Conservation (phyloP, 1,284 basidiomycete genomes). For the Marasmius oreades region DNA sequence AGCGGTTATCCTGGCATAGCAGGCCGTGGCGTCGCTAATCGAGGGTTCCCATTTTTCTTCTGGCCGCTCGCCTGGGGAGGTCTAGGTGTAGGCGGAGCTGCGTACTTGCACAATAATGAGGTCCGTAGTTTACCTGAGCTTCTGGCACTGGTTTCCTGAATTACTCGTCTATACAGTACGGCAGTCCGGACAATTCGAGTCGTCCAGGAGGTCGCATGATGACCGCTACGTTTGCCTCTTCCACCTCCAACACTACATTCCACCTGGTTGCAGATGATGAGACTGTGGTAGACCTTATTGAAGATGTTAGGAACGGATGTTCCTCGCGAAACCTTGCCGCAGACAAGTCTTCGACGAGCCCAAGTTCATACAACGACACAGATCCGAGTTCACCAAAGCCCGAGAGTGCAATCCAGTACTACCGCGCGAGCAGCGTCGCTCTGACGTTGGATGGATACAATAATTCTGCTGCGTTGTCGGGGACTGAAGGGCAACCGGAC, state of each 20-base stretch:
- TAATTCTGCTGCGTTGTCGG: slow-evolving; percentile 42
- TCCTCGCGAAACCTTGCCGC: not conserved
- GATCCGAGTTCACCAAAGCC: slow-evolving; percentile 34
- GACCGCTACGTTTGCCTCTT: slow-evolving; percentile 48
- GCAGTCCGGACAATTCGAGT: slow-evolving; percentile 43
- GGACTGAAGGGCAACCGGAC: slow-evolving; percentile 39
- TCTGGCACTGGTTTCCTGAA: not conserved
- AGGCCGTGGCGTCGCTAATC: slow-evolving; percentile 38
- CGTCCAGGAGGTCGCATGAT: slow-evolving; percentile 57
- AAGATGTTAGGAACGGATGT: slow-evolving; percentile 28
- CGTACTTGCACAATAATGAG: slow-evolving; percentile 41
- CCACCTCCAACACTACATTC: slow-evolving; percentile 44
- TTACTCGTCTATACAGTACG: slow-evolving; percentile 41
- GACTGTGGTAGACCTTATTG: slow-evolving; percentile 48
- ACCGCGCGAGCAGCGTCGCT: slow-evolving; percentile 52
- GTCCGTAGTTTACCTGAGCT: slow-evolving; percentile 18
- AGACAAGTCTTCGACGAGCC: slow-evolving; percentile 20
- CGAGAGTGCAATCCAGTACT: slow-evolving; percentile 56
- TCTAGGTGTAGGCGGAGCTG: slow-evolving; percentile 28
- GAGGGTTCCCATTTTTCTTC: slow-evolving; percentile 52
- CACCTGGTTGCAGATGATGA: slow-evolving; percentile 56
- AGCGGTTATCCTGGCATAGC: slow-evolving; percentile 51
- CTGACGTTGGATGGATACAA: slow-evolving; percentile 65
- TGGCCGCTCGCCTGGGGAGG: slow-evolving; percentile 55
- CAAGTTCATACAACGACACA: slow-evolving; percentile 29